Percentiles rank a stretch among this genome's conserved stretches.
phyloP scores from a whole-genome alignment of 495 filamentous ascomycete genomes.

The Hypomontagnella monticulosa region DNA sequence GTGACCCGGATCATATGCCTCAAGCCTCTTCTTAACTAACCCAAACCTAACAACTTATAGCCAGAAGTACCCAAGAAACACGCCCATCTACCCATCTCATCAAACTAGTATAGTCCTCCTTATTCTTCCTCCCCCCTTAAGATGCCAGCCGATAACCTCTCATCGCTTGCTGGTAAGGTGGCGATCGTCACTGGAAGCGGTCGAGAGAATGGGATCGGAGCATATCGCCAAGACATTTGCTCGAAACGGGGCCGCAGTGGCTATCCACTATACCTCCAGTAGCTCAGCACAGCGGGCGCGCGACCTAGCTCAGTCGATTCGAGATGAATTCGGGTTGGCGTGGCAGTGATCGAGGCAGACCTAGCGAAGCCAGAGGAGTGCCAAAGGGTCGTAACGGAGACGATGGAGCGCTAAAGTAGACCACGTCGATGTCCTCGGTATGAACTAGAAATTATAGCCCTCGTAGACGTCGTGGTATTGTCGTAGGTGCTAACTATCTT shows the following conservation, averaged over 20 bases:
- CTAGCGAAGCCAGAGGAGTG: slow-evolving; percentile 45
- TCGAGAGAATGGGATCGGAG: slow-evolving; percentile 54
- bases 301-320: slow-evolving; percentile 33
- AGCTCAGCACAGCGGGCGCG: slow-evolving; percentile 29
- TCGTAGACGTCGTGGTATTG: neutral
- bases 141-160: slow-evolving; percentile 35
- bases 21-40: too few relatives aligned
- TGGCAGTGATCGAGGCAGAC: slow-evolving; percentile 52
- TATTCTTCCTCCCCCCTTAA: neutral
- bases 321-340: slow-evolving; percentile 35
- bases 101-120: neutral
- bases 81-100: too few relatives aligned
- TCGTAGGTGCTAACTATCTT: neutral
- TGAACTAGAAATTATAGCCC: slow-evolving; percentile 23
- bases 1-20: too few relatives aligned
- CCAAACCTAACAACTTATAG: too few relatives aligned
- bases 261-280: slow-evolving; percentile 46
- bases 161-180: slow-evolving; percentile 56
- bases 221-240: slow-evolving; percentile 50
- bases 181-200: slow-evolving; percentile 61
- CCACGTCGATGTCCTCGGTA: slow-evolving; percentile 54
- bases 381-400: slow-evolving; percentile 45
- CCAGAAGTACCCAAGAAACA: too few relatives aligned
- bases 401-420: slow-evolving; percentile 43
- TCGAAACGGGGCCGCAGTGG: slow-evolving; percentile 52